Percentiles rank a stretch among this genome's conserved stretches.
Conservation (phyloP, 2,329 filamentous ascomycete genomes). For the Meredithiella fracta region DNA sequence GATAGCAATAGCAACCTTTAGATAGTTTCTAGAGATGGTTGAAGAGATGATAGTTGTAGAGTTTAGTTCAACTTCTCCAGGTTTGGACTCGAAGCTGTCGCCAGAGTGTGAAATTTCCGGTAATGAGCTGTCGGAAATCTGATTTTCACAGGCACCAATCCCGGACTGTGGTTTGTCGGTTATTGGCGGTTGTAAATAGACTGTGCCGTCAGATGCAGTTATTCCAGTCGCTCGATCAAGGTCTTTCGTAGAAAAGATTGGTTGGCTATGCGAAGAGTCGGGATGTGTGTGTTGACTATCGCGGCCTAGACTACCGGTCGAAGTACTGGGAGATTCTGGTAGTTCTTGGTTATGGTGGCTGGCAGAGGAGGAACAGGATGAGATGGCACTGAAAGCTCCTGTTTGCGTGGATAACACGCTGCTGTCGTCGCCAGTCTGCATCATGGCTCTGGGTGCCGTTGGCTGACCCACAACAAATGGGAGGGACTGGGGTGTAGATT, state of each 20-base stretch:
- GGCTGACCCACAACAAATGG: not conserved
- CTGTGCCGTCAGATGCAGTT: not conserved
- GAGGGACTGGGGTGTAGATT: not conserved
- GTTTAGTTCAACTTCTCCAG: not conserved
- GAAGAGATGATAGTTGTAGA: not conserved
- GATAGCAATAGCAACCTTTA: not conserved
- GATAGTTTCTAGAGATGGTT: not conserved
- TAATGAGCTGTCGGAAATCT: not conserved
- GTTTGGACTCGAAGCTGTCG: not conserved
- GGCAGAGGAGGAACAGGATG: not conserved
- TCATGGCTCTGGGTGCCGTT: not conserved
- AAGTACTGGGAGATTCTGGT: not conserved
- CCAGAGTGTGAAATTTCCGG: slow-evolving; percentile 3
- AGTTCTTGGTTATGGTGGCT: not conserved
- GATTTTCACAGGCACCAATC: not conserved
- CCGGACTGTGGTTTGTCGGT: not conserved
- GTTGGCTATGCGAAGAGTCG: not conserved
- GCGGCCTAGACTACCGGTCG: not conserved
- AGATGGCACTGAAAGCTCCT: not conserved
- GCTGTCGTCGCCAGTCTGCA: not conserved
- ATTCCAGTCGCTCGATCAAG: not conserved
- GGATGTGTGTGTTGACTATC: not conserved
- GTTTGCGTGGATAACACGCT: not conserved
- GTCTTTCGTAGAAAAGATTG: not conserved
- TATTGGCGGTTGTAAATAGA: not conserved